Evolutionary conservation across 2,329 filamentous ascomycete species (phyloP), one percentile per base, ranked within the genome.

Genomic region (Verticillium nonalfalfae): DNA sequence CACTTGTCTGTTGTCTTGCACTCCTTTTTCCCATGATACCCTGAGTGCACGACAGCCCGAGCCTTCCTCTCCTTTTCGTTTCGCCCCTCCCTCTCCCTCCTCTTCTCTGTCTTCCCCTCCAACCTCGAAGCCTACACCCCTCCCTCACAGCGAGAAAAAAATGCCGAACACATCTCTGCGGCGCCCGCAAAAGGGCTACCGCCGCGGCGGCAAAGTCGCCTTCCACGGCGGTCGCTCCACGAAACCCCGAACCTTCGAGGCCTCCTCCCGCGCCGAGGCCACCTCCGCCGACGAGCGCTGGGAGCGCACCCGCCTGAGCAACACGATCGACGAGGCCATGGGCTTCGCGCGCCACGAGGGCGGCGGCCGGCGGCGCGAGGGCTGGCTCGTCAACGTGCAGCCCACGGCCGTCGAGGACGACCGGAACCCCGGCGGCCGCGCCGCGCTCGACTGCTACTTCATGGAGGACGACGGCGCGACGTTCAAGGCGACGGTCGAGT

Each of bases 301-400:
- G 77, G 93, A 99, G 77, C 88, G 92, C 40, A 89, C 88, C 56
- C 87, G 87, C 61, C 85, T 97, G 59, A 92, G 92, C 36, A 87
- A 97, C 76, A 85, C 83, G 70, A 97, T 99, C 72, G 96, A 99
- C 78, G 95, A 98, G 78, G 84, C 85, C 64, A 95, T 98, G 87
- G 96, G 95, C 59, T 99, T 99, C 74, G 83, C 88, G 38, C 90
- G 94, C 58, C 97, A 93, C 73, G 96, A 99, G 66, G 88, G 91
- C 36, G 95, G 90, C 72, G 95, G 90, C 72, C 92, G 89, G 77
- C 82, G 79, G 68, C 90, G 88, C 72, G 85, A 90, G 58, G 93
- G 96, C 66, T 99, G 95, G 95, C 85, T 99, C 4, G 91, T 94
- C 68, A 99, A 98, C 72, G 91, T 98, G 78, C 91, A 97, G 73